Base-by-base conservation (phyloP, 2,329 filamentous ascomycete species). In the Pseudocercospora pini-densiflorae region DNA sequence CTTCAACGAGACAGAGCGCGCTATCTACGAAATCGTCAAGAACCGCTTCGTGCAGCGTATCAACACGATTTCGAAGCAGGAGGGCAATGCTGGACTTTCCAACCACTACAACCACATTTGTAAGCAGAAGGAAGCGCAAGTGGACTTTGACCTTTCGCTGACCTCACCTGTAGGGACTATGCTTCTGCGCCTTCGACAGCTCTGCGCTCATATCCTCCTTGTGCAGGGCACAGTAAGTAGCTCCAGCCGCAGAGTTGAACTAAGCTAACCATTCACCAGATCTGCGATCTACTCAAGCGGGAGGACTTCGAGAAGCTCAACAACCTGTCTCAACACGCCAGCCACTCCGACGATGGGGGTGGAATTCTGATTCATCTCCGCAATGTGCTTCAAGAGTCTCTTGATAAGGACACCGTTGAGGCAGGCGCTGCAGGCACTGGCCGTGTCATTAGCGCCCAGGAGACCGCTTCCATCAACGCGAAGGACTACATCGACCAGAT, bases 21-120 rank as follows among this genome's bases (percentile, higher is more conserved):
- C 79, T 1, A 80, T 89, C 33, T 89, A 89, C 67, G 78, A 83
- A 1, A 83, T 86, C 55, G 83, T 89, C 1, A 76, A 77, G 3
- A 65, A 74, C 8, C 77, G 81, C 14, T 84, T 84, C 65, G 71
- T 82, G 9, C 64, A 75, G 14, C 73, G 78, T 36, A 81, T 86
- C 74, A 83, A 83, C 61, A 66, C 63, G 59, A 76, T 75, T 47
- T 54, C 64, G 1, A 70, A 68, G 60, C 64, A 24, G 19, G 16
- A 55, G 51, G 27, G 62, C 8, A 68, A 54, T 47, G 70, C 65
- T 19, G 61, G 65, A 10, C 70, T 79, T 1, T 72, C 78, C 5
- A 76, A 74, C 5, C 76, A 80, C 21, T 81, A 79, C 61, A 74
- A 69, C 29, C 80, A 81, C 61, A 79, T 81, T 2, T 74, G 84